Percentiles rank a stretch among this genome's conserved stretches.
phyloP scores from a whole-genome alignment of 352 stramenopile species.

The Pythium brachiatum region DNA sequence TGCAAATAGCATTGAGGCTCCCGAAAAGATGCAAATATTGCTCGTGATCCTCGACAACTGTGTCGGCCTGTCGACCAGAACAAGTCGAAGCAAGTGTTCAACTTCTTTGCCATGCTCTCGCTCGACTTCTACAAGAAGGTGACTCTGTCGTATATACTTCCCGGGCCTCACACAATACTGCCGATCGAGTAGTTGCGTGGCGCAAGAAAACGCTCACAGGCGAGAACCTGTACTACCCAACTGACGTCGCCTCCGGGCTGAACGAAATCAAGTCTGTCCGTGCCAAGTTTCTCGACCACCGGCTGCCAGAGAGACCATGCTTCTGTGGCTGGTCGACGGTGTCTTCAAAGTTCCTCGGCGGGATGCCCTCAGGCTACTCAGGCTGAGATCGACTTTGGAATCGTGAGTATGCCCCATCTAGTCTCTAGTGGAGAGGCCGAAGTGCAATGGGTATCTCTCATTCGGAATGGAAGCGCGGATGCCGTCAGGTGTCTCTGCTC shows the following conservation, averaged over 20 bases:
- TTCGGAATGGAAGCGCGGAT: background rate
- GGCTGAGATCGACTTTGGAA: constrained; percentile 4
- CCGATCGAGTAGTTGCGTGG: constrained; percentile 6
- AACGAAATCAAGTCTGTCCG: background rate
- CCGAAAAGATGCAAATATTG: background rate
- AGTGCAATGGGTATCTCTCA: constrained; percentile 3
- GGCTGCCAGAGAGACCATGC: background rate
- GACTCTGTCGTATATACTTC: constrained; percentile 1
- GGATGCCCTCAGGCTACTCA: background rate
- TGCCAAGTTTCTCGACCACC: background rate
- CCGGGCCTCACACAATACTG: constrained; percentile 5
- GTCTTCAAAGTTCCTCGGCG: background rate
- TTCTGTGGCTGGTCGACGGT: background rate
- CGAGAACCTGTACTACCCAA: constrained; percentile 1
- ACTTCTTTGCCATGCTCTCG: constrained; percentile 5
- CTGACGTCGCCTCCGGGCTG: background rate
- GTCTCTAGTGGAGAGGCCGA: background rate
- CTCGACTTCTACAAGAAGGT: constrained; percentile 5
- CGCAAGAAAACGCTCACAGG: constrained; percentile 7
- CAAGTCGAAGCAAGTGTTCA: constrained; percentile 8
- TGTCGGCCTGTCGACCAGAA: constrained; percentile 6
- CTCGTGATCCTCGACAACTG: constrained; percentile 2
- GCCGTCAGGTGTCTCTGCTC: no score
- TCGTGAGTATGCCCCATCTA: constrained; percentile 4
- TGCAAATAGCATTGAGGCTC: background rate